Conservation (phyloP, 2,329 filamentous ascomycete genomes). For the Colletotrichum sp. region DNA sequence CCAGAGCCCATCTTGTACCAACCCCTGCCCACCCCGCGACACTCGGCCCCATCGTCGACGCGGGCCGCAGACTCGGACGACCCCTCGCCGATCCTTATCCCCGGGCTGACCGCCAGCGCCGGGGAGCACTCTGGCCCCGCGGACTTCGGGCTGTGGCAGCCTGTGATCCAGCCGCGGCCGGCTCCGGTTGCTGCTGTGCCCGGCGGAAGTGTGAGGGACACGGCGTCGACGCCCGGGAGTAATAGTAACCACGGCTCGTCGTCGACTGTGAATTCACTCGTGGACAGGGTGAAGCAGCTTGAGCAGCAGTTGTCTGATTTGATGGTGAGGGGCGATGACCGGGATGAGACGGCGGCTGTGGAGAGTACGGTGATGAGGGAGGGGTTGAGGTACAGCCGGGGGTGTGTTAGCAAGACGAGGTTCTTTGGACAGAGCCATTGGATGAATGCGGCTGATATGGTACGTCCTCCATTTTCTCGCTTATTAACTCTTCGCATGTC, state of each 20-base stretch:
- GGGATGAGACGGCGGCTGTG: background rate
- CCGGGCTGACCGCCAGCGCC: background rate
- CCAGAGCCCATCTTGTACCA: slow-evolving; percentile 5
- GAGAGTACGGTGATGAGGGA: background rate
- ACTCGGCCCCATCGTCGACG: background rate
- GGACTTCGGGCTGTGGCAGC: slow-evolving; percentile 3
- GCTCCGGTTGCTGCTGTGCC: background rate
- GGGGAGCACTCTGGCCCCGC: background rate
- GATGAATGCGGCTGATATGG: slow-evolving; percentile 48
- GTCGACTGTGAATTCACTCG: slow-evolving; percentile 33
- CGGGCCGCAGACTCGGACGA: background rate
- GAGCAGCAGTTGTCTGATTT: slow-evolving; percentile 42
- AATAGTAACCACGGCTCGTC: slow-evolving; percentile 10
- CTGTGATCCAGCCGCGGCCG: background rate
- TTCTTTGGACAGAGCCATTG: slow-evolving; percentile 57
- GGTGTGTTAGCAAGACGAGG: slow-evolving; percentile 46
- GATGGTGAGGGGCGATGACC: background rate
- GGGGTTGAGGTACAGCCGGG: slow-evolving; percentile 22
- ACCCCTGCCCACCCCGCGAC: background rate
- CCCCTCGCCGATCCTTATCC: background rate
- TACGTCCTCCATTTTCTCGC: slow-evolving; percentile 25
- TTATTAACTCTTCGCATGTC: background rate
- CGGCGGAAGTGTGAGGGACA: background rate
- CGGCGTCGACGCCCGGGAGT: slow-evolving; percentile 21
- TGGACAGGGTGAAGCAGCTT: slow-evolving; percentile 44